Percentiles rank a stretch among this genome's conserved stretches.
These are phyloP conservation scores for Cicer arietinum DNA, from an alignment of 306 rosid genomes.

Conservation along the genomic window DNA sequence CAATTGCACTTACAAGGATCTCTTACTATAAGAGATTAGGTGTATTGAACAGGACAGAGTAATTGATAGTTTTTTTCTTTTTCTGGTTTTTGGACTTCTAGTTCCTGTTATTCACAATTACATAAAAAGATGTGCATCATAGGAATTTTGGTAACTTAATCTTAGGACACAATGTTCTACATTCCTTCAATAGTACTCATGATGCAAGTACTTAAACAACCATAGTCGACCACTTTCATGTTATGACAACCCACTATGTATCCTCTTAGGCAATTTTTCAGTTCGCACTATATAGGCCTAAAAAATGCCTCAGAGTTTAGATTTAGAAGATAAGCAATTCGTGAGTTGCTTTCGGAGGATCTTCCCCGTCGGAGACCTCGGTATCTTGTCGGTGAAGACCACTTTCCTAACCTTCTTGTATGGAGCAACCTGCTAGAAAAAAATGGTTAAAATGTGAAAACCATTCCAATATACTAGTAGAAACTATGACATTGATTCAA, in stretches of 20 bases:
- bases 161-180: background rate
- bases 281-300: background rate
- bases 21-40: background rate
- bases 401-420: slow-evolving; percentile 81
- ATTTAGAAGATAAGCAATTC: slow-evolving; percentile 56
- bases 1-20: background rate
- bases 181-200: background rate
- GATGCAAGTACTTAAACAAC: slow-evolving; percentile 8
- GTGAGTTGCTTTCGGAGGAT: slow-evolving; percentile 69
- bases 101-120: background rate
- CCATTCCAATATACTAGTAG: background rate
- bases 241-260: slow-evolving; percentile 1
- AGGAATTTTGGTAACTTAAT: background rate
- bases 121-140: background rate
- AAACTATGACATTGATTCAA: slow-evolving; percentile 26
- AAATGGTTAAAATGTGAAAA: background rate
- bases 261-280: background rate
- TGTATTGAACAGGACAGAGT: too few relatives aligned
- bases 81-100: background rate
- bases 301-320: slow-evolving; percentile 55
- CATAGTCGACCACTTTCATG: background rate
- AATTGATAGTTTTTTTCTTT: background rate
- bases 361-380: slow-evolving; percentile 87
- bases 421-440: slow-evolving; percentile 71
- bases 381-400: slow-evolving; percentile 66